These are phyloP conservation scores for Cercospora sp. DNA, from an alignment of 2,329 filamentous ascomycete species.

Conservation along the genomic window DNA sequence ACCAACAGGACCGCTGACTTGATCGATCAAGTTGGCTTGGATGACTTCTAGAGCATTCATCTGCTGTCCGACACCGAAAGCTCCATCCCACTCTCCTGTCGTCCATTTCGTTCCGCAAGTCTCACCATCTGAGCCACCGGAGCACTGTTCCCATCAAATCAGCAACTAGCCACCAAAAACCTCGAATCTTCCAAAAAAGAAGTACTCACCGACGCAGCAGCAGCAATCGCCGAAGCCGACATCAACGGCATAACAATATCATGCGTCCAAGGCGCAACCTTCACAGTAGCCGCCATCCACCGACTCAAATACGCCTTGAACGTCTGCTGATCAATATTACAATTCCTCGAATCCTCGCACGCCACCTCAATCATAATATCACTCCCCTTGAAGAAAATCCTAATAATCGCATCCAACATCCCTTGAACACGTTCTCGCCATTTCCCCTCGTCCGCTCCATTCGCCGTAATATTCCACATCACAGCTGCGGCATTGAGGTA, in stretches of 20 bases:
- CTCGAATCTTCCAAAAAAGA: slow-evolving; percentile 49
- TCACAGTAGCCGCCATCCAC: slow-evolving; percentile 45
- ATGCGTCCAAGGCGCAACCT: slow-evolving; percentile 43
- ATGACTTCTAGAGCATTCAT: slow-evolving; percentile 55
- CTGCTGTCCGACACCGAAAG: slow-evolving; percentile 54
- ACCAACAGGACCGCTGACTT: slow-evolving; percentile 44
- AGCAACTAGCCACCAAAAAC: slow-evolving; percentile 39
- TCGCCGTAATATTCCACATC: slow-evolving; percentile 42
- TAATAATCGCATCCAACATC: slow-evolving; percentile 23
- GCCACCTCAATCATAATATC: slow-evolving; percentile 46
- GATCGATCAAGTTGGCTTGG: slow-evolving; percentile 40
- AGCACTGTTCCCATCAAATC: slow-evolving; percentile 44
- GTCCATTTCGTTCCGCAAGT: slow-evolving; percentile 48
- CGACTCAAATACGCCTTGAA: slow-evolving; percentile 48
- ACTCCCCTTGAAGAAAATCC: slow-evolving; percentile 38
- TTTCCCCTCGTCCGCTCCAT: slow-evolving; percentile 33
- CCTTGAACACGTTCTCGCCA: slow-evolving; percentile 32
- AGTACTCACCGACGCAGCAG: slow-evolving; percentile 42
- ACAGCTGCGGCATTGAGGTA: slow-evolving; percentile 48
- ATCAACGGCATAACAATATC: slow-evolving; percentile 53
- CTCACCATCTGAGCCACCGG: slow-evolving; percentile 46
- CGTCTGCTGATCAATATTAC: slow-evolving; percentile 45
- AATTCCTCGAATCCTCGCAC: slow-evolving; percentile 42
- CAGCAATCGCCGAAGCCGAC: slow-evolving; percentile 54
- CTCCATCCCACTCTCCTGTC: slow-evolving; percentile 44